Conservation (phyloP, 306 rosid species). For the Cucumis melo region DNA sequence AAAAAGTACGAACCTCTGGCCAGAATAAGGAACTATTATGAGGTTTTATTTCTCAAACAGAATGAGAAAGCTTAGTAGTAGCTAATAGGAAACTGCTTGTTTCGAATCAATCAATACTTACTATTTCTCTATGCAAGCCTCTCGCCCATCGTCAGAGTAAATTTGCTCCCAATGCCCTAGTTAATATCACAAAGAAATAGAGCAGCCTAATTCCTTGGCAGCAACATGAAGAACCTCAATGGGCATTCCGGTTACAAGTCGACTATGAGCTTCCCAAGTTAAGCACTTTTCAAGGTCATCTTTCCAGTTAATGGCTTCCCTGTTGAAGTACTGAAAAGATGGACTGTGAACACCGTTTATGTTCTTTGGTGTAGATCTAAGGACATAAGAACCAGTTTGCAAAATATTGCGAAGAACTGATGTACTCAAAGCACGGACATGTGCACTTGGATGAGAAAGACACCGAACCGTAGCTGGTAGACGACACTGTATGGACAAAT, state of each 20-base stretch:
- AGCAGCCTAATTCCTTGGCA: conserved; percentile 74
- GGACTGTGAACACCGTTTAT: conserved; percentile 31
- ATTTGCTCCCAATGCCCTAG: neutral
- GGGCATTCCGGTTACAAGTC: conserved; percentile 54
- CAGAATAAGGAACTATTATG: neutral
- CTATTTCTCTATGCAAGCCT: neutral
- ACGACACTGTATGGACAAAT: conserved; percentile 59
- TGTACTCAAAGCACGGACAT: conserved; percentile 67
- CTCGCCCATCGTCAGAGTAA: neutral
- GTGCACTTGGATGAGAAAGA: conserved; percentile 90
- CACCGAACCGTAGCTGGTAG: conserved; percentile 70
- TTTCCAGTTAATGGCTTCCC: conserved; percentile 60
- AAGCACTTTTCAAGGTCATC: conserved; percentile 72
- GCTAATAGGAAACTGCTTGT: neutral
- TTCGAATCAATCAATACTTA: neutral
- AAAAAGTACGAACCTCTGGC: neutral
- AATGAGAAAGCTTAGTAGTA: neutral
- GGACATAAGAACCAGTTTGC: conserved; percentile 43
- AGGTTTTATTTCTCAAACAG: neutral
- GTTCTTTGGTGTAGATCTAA: conserved; percentile 25
- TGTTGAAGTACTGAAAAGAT: conserved; percentile 39
- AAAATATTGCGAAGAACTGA: conserved; percentile 85
- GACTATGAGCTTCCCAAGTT: conserved; percentile 89
- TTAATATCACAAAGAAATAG: conserved; percentile 37
- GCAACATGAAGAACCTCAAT: conserved; percentile 57